These are phyloP conservation scores for Ambrosia trifida DNA, from an alignment of 129 eudicot genomes.

Conservation along the genomic window DNA sequence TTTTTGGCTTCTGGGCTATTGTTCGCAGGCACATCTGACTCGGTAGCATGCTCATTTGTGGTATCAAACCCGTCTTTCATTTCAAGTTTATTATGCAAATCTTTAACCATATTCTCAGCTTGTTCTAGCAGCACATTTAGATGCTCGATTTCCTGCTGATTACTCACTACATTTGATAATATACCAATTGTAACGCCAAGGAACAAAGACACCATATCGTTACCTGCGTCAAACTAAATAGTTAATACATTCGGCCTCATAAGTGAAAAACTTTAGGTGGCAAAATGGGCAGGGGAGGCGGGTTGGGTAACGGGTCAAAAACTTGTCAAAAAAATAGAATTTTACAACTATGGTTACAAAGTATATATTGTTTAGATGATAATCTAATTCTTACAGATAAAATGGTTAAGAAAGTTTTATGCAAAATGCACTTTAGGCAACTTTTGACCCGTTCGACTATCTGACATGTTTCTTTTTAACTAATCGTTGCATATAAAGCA, in stretches of 20 bases:
- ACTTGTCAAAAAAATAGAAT: no score
- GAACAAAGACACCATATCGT: slow-evolving; percentile 45
- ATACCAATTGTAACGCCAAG: slow-evolving; percentile 64
- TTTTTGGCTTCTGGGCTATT: slow-evolving; percentile 33
- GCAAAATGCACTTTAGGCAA: neutral
- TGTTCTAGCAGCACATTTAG: slow-evolving; percentile 57
- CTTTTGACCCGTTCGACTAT: neutral
- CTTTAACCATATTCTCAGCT: slow-evolving; percentile 64
- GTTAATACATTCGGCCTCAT: neutral
- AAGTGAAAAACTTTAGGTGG: neutral
- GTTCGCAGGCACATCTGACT: slow-evolving; percentile 25
- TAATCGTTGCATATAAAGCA: neutral
- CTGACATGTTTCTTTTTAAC: neutral
- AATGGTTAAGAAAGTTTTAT: neutral
- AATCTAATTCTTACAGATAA: no score
- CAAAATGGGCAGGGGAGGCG: neutral
- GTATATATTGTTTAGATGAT: no score
- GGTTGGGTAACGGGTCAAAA: neutral
- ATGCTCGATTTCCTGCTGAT: slow-evolving; percentile 47
- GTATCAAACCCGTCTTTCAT: slow-evolving; percentile 54
- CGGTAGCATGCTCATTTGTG: slow-evolving; percentile 43
- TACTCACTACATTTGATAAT: slow-evolving; percentile 34
- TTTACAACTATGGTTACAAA: no score
- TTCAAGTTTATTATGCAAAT: slow-evolving; percentile 67
- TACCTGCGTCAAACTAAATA: slow-evolving; percentile 20